Evolutionary conservation across 2,329 filamentous ascomycete genomes (phyloP).

Genomic region (Fusarium mangiferae): DNA sequence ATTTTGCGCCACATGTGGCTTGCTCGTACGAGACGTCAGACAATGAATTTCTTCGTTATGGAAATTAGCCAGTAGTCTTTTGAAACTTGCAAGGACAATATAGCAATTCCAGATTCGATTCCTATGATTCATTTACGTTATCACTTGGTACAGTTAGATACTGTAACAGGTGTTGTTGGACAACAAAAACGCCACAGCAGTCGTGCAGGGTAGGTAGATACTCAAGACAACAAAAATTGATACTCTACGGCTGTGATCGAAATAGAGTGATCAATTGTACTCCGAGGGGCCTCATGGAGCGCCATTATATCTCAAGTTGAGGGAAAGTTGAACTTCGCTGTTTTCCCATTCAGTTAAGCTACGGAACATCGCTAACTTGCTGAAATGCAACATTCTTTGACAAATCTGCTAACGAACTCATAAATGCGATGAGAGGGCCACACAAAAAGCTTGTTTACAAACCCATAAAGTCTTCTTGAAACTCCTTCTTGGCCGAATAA

Average conservation of each 20-base stretch:
- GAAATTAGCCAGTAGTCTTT: rapidly evolving
- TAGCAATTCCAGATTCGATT: rapidly evolving
- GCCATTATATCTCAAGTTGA: no score
- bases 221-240: not conserved
- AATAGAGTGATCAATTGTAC: rapidly evolving
- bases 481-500: no score
- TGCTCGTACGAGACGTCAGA: rapidly evolving
- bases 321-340: no score
- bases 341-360: no score
- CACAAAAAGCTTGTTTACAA: no score
- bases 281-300: rapidly evolving
- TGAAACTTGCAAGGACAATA: rapidly evolving
- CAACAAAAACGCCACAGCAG: not conserved
- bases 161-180: not conserved
- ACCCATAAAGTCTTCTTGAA: rapidly evolving
- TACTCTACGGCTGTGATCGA: rapidly evolving
- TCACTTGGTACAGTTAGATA: rapidly evolving
- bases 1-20: not conserved
- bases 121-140: rapidly evolving
- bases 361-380: rapidly evolving
- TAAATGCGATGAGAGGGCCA: no score
- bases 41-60: rapidly evolving
- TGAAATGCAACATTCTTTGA: no score
- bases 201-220: not conserved
- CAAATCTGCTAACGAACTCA: no score